These are phyloP conservation scores for Piper betle DNA, from an alignment of 164 flowering plant species.

Conservation along the genomic window DNA sequence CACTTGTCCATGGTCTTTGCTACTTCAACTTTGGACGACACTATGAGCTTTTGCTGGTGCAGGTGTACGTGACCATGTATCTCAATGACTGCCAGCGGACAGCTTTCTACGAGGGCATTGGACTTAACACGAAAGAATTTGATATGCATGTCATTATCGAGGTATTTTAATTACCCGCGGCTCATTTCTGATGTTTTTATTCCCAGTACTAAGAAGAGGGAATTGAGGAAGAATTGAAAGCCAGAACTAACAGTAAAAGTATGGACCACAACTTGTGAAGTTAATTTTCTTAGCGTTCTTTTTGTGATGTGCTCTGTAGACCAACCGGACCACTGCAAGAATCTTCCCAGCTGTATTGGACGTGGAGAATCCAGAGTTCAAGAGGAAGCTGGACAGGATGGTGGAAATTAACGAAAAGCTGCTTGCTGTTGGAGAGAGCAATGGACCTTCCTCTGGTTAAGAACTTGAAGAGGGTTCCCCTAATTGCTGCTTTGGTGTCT, in stretches of 20 bases:
- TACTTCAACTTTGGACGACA: neutral
- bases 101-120: conserved; percentile 92
- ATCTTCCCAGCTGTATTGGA: conserved; percentile 93
- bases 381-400: conserved; percentile 86
- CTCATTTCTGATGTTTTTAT: too few relatives aligned
- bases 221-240: too few relatives aligned
- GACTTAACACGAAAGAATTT: conserved; percentile 89
- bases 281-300: too few relatives aligned
- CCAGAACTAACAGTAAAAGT: too few relatives aligned
- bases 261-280: too few relatives aligned
- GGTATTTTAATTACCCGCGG: conserved; percentile 25
- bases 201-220: too few relatives aligned
- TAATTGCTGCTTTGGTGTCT: conserved; percentile 60
- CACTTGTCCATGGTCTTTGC: neutral
- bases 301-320: conserved; percentile 26
- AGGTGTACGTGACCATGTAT: conserved; percentile 98
- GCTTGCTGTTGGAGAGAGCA: conserved; percentile 49
- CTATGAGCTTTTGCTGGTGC: conserved; percentile 9
- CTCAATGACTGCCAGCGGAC: conserved; percentile 88
- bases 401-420: conserved; percentile 72
- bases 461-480: conserved; percentile 85
- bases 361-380: conserved; percentile 98
- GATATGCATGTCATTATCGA: conserved; percentile 99
- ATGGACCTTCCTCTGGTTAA: conserved; percentile 60
- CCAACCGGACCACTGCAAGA: conserved; percentile 93